phyloP scores from a whole-genome alignment of 192 early-diverging fungal species.

The Linnemannia exigua region DNA sequence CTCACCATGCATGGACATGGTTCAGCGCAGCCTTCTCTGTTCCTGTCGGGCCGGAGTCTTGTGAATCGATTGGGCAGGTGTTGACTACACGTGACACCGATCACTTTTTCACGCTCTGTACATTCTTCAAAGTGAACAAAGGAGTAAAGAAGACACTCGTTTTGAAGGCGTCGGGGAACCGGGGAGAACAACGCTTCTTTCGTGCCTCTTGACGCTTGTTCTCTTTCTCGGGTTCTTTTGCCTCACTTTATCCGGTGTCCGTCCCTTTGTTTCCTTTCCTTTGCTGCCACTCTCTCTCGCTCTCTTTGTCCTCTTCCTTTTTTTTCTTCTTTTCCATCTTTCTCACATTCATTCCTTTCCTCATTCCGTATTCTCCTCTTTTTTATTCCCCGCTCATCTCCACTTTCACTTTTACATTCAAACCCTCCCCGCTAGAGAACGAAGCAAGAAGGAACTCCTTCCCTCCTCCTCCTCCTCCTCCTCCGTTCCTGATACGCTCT shows the following conservation, averaged over 20 bases:
- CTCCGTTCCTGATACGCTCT: neutral
- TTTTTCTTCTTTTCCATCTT: neutral
- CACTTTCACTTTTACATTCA: neutral
- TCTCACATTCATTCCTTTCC: neutral
- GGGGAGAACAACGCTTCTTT: neutral
- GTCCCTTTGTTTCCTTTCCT: neutral
- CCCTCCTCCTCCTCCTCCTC: no score
- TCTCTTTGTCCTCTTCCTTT: neutral
- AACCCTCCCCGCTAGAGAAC: no score
- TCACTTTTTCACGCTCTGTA: neutral
- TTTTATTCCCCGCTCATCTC: slow-evolving; percentile 12
- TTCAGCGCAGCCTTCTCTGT: neutral
- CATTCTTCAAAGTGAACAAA: slow-evolving; percentile 4
- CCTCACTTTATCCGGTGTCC: neutral
- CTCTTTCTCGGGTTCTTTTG: neutral
- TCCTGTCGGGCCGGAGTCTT: neutral
- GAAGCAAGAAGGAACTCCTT: neutral
- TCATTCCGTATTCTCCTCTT: no score
- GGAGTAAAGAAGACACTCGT: no score
- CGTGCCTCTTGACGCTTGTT: neutral
- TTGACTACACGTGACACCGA: slow-evolving; percentile 23
- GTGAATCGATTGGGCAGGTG: neutral
- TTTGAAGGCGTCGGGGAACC: neutral
- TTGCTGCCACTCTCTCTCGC: neutral
- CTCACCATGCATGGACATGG: neutral